Percentiles rank a stretch among this genome's conserved stretches.
These are phyloP conservation scores for Pichia kudriavzevii DNA, from an alignment of 1,139 yeast genomes.

Conservation along the genomic window DNA sequence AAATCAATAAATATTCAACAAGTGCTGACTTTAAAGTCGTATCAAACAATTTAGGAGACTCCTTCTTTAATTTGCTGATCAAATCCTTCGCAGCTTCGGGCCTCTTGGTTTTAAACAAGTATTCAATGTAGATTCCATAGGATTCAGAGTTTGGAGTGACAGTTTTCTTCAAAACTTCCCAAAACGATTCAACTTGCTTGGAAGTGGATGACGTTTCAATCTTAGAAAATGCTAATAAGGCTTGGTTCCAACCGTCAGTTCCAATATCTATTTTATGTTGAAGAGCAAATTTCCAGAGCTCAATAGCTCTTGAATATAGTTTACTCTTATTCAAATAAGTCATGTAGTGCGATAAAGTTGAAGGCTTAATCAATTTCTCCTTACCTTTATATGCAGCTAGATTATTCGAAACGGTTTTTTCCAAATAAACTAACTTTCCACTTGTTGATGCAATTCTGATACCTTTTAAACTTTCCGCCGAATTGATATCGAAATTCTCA, in stretches of 20 bases:
- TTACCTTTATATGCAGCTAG: conserved; percentile 11
- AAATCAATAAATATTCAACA: conserved; percentile 21
- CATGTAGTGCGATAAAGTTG: conserved; percentile 13
- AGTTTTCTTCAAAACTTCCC: conserved; percentile 29
- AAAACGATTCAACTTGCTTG: conserved; percentile 31
- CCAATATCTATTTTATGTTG: conserved; percentile 17
- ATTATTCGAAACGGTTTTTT: conserved; percentile 12
- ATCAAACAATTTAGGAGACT: conserved; percentile 16
- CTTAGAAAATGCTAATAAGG: conserved; percentile 36
- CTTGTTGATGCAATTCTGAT: conserved; percentile 15
- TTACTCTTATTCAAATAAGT: conserved; percentile 12
- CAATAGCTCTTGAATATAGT: conserved; percentile 15
- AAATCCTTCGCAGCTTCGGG: conserved; percentile 29
- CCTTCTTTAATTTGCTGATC: conserved; percentile 27
- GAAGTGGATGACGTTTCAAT: conserved; percentile 20
- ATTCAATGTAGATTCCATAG: conserved; percentile 32
- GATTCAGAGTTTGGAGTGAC: conserved; percentile 30
- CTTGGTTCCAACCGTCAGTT: conserved; percentile 37
- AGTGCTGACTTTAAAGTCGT: conserved; percentile 21
- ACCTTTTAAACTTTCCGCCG: conserved; percentile 12
- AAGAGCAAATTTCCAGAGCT: conserved; percentile 20
- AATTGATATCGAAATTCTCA: conserved; percentile 21
- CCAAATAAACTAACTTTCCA: conserved; percentile 15
- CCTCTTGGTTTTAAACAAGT: conserved; percentile 28
- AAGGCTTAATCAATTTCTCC: conserved; percentile 11